Conservation (phyloP, 768 basidiomycete species). For the Paxillus involutus region DNA sequence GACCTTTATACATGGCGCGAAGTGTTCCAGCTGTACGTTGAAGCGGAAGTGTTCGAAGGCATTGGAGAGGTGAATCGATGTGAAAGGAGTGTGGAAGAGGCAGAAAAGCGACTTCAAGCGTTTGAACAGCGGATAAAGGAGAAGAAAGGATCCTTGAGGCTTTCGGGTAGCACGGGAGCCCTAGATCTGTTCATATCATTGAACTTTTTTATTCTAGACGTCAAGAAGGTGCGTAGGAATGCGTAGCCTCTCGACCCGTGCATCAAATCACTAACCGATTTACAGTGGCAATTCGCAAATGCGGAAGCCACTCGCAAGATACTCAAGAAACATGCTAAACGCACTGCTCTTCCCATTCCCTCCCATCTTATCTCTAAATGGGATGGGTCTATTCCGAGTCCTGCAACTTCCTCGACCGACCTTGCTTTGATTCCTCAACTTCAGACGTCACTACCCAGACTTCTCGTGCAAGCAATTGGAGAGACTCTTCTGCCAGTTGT, state of each 20-base stretch:
- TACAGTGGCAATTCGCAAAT: constrained; percentile 78
- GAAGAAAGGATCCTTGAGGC: constrained; percentile 51
- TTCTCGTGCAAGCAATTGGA: constrained; percentile 80
- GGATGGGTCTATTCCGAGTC: constrained; percentile 8
- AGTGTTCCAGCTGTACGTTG: constrained; percentile 85
- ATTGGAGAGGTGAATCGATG: constrained; percentile 62
- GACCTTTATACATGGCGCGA: constrained; percentile 90
- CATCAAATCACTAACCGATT: background rate
- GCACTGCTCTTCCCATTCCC: constrained; percentile 76
- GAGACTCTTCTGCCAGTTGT: constrained; percentile 80
- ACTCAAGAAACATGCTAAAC: constrained; percentile 91
- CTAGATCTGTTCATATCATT: constrained; percentile 72
- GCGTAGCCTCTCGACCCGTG: background rate
- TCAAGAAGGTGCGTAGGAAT: constrained; percentile 62
- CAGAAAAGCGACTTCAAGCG: constrained; percentile 59
- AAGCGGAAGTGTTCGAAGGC: constrained; percentile 83
- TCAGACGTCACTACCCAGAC: constrained; percentile 50
- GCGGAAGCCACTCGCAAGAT: constrained; percentile 90
- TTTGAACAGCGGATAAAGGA: constrained; percentile 62
- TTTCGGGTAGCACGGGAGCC: constrained; percentile 55
- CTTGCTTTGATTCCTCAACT: constrained; percentile 24
- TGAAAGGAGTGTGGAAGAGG: constrained; percentile 67
- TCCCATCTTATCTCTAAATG: constrained; percentile 21
- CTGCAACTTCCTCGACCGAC: constrained; percentile 26
- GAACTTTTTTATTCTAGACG: constrained; percentile 75